Evolutionary conservation across 257 asterid species (phyloP), one percentile per base, ranked within the genome.

Genomic region (Fraxinus quadrangulata): DNA sequence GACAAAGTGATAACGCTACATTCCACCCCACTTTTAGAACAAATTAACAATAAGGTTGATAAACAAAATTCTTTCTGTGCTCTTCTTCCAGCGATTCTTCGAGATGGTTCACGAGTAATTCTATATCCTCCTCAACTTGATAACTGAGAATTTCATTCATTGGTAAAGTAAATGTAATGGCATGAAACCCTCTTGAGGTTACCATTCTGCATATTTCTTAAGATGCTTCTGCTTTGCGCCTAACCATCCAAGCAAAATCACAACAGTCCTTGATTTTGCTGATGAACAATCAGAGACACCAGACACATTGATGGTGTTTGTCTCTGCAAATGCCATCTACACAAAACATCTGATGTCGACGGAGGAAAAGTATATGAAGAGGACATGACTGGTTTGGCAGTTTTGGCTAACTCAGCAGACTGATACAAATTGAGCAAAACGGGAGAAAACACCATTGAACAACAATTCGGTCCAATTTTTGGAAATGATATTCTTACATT

Each of bases 1-100:
- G 28, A 26, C 28, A 26, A 26, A 26, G 28, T 26, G 28, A 26
- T 26, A 26, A 26, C 0, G 28, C 28, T 26, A 26, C 28, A 26
- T 26, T 26, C 28, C 28, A 26, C 28, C 28, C 28, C 0, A 0
- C 1, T 26, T 26, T 26, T 0, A 0, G 1, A 0, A 0, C 0
- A 26, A 26, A 26, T 26, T 26, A 1, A 26, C 28, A 26, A 26
- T 26, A 26, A 26, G 28, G 28, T 26, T 1, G 1, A 65, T 24
- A 95, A 34, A 93, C 93, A 92, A 95, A 76, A 78, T 91, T 93
- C 84, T 91, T 93, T 17, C 90, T 93, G 40, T 78, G 77, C 87
- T 94, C 97, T 81, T 91, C 99, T 70, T 94, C 98, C 89, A 95
- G 82, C 98, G 98, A 95, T 49, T 95, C 96, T 63, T 90, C 94